These are phyloP conservation scores for Ricinus communis DNA, from an alignment of 345 rosid genomes.

Conservation along the genomic window DNA sequence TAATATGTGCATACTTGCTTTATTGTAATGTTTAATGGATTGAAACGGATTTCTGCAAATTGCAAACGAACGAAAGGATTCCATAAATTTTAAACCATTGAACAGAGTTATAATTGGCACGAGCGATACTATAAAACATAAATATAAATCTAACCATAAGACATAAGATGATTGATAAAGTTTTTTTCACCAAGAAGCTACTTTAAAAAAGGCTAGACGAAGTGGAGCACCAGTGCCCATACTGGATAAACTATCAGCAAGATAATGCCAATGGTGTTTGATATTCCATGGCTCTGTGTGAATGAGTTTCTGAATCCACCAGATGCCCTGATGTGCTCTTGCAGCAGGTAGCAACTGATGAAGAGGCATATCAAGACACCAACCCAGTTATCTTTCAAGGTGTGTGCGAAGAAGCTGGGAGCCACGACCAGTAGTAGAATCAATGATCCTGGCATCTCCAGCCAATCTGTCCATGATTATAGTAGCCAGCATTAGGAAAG, in stretches of 20 bases:
- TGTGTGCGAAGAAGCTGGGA: conserved; percentile 56
- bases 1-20: too few relatives aligned
- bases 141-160: not conserved
- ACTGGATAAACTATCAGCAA: conserved; percentile 74
- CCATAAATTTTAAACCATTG: not conserved
- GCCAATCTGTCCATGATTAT: conserved; percentile 43
- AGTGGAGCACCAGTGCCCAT: conserved; percentile 63
- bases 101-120: not conserved
- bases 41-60: not conserved
- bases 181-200: too few relatives aligned
- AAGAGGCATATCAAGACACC: conserved; percentile 66
- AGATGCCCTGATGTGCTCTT: conserved; percentile 87
- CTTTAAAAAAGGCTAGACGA: conserved; percentile 46
- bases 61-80: not conserved
- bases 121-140: not conserved
- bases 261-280: conserved; percentile 79
- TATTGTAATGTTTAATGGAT: too few relatives aligned
- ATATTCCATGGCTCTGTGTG: conserved; percentile 64
- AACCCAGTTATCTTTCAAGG: conserved; percentile 54
- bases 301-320: conserved; percentile 89
- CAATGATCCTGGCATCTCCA: conserved; percentile 80
- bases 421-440: conserved; percentile 69
- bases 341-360: conserved; percentile 83
- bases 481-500: not conserved
- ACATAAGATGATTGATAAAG: not conserved